A percentile compares a stretch with the other conserved stretches of the same genome.
These are phyloP conservation scores for Aspergillus cristatus DNA, from an alignment of 495 filamentous ascomycete species.

Conservation along the genomic window DNA sequence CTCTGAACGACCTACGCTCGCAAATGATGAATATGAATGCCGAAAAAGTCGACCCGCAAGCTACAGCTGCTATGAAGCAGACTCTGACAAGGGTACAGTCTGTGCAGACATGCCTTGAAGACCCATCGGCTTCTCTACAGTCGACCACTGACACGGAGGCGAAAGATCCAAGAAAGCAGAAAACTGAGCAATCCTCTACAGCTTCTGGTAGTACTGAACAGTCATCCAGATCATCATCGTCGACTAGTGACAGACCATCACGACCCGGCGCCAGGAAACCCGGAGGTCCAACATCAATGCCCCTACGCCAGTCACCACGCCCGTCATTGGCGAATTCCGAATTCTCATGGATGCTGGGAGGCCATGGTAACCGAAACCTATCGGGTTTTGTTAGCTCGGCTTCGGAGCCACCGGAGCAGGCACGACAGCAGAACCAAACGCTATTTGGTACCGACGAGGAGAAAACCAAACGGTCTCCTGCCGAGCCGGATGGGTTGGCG, in stretches of 20 bases:
- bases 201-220: neutral
- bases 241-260: too few relatives aligned
- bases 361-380: constrained; percentile 37
- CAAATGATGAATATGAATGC: constrained; percentile 33
- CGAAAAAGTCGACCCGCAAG: constrained; percentile 41
- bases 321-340: constrained; percentile 63
- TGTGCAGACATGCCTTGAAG: constrained; percentile 68
- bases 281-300: constrained; percentile 4
- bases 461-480: too few relatives aligned
- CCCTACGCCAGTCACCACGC: constrained; percentile 7
- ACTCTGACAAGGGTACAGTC: constrained; percentile 67
- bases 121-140: constrained; percentile 46
- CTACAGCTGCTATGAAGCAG: constrained; percentile 22
- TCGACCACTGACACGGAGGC: constrained; percentile 3
- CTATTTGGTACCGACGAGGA: constrained; percentile 34
- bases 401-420: constrained; percentile 39
- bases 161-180: neutral
- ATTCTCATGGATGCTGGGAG: constrained; percentile 93
- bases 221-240: neutral
- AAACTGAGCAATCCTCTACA: neutral
- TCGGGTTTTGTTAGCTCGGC: constrained; percentile 42
- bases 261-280: neutral
- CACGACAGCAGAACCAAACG: constrained; percentile 29
- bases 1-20: constrained; percentile 54
- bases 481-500: constrained; percentile 34